These are phyloP conservation scores for Aurifilum marmelostoma DNA, from an alignment of 2,329 filamentous ascomycete species.

Conservation along the genomic window DNA sequence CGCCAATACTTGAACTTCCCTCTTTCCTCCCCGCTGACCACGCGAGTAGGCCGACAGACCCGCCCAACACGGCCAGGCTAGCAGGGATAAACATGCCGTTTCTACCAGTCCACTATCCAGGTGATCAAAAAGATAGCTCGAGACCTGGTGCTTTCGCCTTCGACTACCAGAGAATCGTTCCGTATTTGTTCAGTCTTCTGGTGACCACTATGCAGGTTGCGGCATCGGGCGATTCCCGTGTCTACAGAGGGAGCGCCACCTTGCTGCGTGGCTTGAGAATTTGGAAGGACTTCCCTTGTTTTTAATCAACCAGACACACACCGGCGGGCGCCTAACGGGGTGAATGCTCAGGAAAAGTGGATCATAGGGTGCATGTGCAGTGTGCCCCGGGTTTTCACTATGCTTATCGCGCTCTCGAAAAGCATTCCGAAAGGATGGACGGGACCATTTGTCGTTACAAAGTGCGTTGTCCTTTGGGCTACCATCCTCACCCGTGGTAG, in stretches of 20 bases:
- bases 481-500: neutral
- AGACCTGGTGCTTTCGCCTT: neutral
- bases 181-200: neutral
- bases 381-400: neutral
- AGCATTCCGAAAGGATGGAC: neutral
- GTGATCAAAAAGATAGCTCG: neutral
- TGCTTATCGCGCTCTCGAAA: neutral
- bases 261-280: neutral
- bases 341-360: neutral
- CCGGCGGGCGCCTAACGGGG: neutral
- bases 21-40: neutral
- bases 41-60: neutral
- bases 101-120: neutral
- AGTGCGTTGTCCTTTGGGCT: neutral
- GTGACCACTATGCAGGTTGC: neutral
- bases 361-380: neutral
- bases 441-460: neutral
- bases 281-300: neutral
- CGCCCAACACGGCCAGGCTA: too few relatives aligned
- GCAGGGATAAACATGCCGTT: neutral
- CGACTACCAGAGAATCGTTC: neutral
- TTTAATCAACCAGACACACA: neutral
- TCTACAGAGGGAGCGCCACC: neutral
- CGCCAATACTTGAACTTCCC: neutral
- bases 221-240: neutral